A percentile compares a stretch with the other conserved stretches of the same genome.
These are phyloP conservation scores for Wickerhamomyces sydowiorum DNA, from an alignment of 805 yeast species.

Conservation along the genomic window DNA sequence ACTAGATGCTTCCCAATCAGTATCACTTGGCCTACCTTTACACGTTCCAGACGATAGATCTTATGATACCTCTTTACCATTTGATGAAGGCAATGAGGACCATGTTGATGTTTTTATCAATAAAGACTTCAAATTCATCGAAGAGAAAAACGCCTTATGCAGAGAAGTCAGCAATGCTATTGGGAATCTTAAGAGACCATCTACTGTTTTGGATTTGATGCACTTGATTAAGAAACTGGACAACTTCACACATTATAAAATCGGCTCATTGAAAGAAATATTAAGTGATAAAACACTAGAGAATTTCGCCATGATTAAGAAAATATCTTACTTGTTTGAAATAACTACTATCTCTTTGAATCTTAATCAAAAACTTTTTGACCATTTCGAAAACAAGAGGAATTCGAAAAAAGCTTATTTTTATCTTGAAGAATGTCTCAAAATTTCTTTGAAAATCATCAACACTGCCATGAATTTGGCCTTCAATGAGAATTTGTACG, in stretches of 20 bases:
- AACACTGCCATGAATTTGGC: slow-evolving; percentile 29
- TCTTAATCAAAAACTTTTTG: slow-evolving; percentile 30
- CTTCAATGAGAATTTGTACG: slow-evolving; percentile 27
- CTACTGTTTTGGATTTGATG: slow-evolving; percentile 30
- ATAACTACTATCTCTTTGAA: slow-evolving; percentile 27
- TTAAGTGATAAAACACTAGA: slow-evolving; percentile 6
- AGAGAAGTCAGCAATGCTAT: slow-evolving; percentile 26
- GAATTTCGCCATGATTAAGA: slow-evolving; percentile 17
- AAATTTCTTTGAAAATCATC: slow-evolving; percentile 24
- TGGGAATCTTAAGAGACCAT: slow-evolving; percentile 26
- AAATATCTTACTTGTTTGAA: slow-evolving; percentile 18
- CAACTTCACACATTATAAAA: slow-evolving; percentile 17
- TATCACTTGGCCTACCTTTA: slow-evolving; percentile 10
- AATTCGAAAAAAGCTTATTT: slow-evolving; percentile 27
- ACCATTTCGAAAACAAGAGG: slow-evolving; percentile 31
- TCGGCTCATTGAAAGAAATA: slow-evolving; percentile 21
- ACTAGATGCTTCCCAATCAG: slow-evolving; percentile 15
- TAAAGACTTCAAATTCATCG: slow-evolving; percentile 25
- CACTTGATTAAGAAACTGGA: slow-evolving; percentile 30
- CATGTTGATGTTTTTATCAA: slow-evolving; percentile 33
- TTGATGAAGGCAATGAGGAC: slow-evolving; percentile 28
- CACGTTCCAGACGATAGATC: slow-evolving; percentile 12
- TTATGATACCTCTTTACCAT: slow-evolving; percentile 22
- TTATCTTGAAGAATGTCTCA: slow-evolving; percentile 28
- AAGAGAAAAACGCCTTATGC: slow-evolving; percentile 25